Conservation (phyloP, 2,329 filamentous ascomycete genomes). For the Arthrobotrys megalospora region DNA sequence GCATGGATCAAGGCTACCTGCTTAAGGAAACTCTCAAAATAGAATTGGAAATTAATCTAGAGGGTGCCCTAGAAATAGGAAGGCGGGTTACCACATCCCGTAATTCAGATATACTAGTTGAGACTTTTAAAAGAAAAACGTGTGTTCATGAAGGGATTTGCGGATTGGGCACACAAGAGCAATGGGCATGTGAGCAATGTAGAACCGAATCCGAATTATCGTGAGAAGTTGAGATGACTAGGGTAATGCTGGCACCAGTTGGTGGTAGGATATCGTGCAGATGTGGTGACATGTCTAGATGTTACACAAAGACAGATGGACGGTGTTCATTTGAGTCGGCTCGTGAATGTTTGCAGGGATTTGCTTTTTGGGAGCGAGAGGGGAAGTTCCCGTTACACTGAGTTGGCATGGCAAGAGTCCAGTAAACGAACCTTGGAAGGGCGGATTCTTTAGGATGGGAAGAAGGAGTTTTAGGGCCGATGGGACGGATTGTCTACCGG, state of each 20-base stretch:
- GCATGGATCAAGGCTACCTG: slow-evolving; percentile 7
- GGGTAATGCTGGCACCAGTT: slow-evolving; percentile 18
- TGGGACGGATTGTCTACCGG: neutral
- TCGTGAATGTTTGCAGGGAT: slow-evolving; percentile 1
- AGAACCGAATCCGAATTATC: slow-evolving; percentile 31
- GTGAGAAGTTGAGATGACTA: slow-evolving; percentile 3
- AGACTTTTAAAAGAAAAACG: neutral
- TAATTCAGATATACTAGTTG: neutral
- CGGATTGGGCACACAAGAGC: slow-evolving; percentile 10
- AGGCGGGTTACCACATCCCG: slow-evolving; percentile 20
- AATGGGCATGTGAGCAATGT: slow-evolving; percentile 43
- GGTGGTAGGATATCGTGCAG: slow-evolving; percentile 19
- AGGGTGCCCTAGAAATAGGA: slow-evolving; percentile 1
- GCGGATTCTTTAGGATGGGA: slow-evolving; percentile 5
- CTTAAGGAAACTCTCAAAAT: slow-evolving; percentile 19
- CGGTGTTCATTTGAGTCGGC: slow-evolving; percentile 23
- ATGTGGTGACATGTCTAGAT: slow-evolving; percentile 17
- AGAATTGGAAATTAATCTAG: neutral
- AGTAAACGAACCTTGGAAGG: neutral
- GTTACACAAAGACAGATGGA: slow-evolving; percentile 42
- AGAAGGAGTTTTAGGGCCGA: neutral
- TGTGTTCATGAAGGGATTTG: neutral
- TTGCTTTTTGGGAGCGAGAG: slow-evolving; percentile 21
- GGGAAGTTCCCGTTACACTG: slow-evolving; percentile 11
- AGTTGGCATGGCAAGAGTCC: slow-evolving; percentile 15